Conservation (phyloP, 2,329 filamentous ascomycete genomes). For the Dothideomycetes sp. region DNA sequence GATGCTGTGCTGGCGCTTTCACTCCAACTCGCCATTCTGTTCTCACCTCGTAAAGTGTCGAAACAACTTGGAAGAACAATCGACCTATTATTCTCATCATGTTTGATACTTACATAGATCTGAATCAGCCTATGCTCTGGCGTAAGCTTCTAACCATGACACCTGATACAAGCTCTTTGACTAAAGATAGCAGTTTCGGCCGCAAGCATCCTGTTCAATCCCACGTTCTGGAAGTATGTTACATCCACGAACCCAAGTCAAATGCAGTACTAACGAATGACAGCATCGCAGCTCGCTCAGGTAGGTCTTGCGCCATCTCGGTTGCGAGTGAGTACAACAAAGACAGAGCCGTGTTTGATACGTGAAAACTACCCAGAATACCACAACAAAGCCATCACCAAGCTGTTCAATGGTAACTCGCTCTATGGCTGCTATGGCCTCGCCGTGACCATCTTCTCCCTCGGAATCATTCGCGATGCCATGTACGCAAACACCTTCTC, state of each 20-base stretch:
- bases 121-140: conserved; percentile 37
- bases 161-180: conserved; percentile 12
- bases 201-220: conserved; percentile 81
- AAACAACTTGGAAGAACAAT: background rate
- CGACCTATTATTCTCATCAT: background rate
- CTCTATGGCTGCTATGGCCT: conserved; percentile 81
- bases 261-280: conserved; percentile 15
- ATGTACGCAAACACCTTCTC: conserved; percentile 24
- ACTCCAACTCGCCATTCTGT: no score
- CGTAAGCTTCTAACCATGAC: conserved; percentile 23
- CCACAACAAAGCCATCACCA: conserved; percentile 78
- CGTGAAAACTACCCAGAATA: conserved; percentile 53
- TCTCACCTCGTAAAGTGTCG: background rate
- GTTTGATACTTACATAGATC: conserved; percentile 22
- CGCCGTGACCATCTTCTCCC: conserved; percentile 76
- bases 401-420: conserved; percentile 68
- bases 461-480: conserved; percentile 76
- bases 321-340: no score
- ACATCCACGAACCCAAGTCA: background rate
- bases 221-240: conserved; percentile 97
- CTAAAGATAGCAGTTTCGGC: conserved; percentile 53
- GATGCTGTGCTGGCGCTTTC: background rate
- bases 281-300: conserved; percentile 74
- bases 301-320: no score
- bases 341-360: no score